Percentiles rank a stretch among this genome's conserved stretches.
Conservation (phyloP, 2,329 filamentous ascomycete genomes). For the Alternaria sp. region DNA sequence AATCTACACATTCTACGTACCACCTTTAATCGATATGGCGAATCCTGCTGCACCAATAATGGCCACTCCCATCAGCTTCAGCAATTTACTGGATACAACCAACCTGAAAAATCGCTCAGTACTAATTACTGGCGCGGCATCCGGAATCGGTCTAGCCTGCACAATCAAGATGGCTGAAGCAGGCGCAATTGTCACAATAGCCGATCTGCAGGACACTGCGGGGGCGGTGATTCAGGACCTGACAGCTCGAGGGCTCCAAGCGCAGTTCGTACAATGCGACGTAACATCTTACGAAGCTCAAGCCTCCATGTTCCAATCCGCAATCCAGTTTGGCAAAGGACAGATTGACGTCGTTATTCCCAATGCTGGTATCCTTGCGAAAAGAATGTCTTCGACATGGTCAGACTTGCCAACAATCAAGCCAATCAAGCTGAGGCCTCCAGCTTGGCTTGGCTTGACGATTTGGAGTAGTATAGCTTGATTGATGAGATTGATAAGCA, state of each 20-base stretch:
- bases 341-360: constrained; percentile 46
- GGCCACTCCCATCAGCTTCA: constrained; percentile 11
- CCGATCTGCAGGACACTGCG: constrained; percentile 32
- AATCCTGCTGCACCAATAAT: background rate
- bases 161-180: constrained; percentile 29
- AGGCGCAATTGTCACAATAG: constrained; percentile 39
- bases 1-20: background rate
- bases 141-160: constrained; percentile 40
- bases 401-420: too few species aligned
- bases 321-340: constrained; percentile 35
- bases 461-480: too few species aligned
- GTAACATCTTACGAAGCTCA: constrained; percentile 43
- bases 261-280: constrained; percentile 45
- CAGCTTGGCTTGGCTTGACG: too few species aligned
- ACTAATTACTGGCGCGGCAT: constrained; percentile 39
- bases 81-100: constrained; percentile 10
- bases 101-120: constrained; percentile 31
- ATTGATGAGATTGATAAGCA: too few species aligned
- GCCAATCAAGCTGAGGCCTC: too few species aligned
- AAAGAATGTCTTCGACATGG: constrained; percentile 36
- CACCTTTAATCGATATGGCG: constrained; percentile 5
- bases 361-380: constrained; percentile 41
- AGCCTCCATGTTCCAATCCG: constrained; percentile 42
- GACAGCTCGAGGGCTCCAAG: constrained; percentile 25
- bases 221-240: constrained; percentile 21